phyloP scores from a whole-genome alignment of 2,329 filamentous ascomycete genomes.

The Cadophora luteo-olivacea region DNA sequence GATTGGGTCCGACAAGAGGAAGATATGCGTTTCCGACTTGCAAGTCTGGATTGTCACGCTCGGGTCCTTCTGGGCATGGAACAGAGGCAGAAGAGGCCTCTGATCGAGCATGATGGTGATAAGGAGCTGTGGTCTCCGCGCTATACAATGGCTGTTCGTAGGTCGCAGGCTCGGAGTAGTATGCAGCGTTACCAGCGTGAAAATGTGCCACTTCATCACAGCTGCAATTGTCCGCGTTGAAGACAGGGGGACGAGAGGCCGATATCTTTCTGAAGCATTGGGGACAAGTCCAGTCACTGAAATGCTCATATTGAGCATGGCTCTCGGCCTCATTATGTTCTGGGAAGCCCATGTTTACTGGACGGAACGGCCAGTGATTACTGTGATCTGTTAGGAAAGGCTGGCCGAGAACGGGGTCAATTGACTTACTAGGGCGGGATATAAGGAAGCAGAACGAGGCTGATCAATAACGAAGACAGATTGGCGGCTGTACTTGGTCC shows the following conservation, averaged over 20 bases:
- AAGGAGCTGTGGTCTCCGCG: slow-evolving; percentile 10
- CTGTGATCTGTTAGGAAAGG: slow-evolving; percentile 21
- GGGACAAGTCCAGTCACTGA: slow-evolving; percentile 35
- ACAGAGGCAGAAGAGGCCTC: slow-evolving; percentile 25
- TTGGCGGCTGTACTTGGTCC: slow-evolving; percentile 23
- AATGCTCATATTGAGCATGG: slow-evolving; percentile 24
- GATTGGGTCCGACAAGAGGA: slow-evolving; percentile 21
- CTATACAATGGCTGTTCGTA: slow-evolving; percentile 17
- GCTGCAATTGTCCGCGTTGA: slow-evolving; percentile 39
- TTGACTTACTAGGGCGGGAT: slow-evolving; percentile 28
- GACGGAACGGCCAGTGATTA: slow-evolving; percentile 20
- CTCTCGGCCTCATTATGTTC: slow-evolving; percentile 20
- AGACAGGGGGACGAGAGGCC: slow-evolving; percentile 35
- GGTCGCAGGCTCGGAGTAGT: slow-evolving; percentile 8
- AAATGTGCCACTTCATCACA: slow-evolving; percentile 33
- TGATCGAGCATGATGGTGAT: slow-evolving; percentile 23
- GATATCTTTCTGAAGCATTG: slow-evolving; percentile 37
- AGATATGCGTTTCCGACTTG: slow-evolving; percentile 27
- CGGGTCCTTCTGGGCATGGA: slow-evolving; percentile 35
- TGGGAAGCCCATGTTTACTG: slow-evolving; percentile 27
- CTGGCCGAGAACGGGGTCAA: not conserved
- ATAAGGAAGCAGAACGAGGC: slow-evolving; percentile 28
- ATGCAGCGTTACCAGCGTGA: slow-evolving; percentile 7
- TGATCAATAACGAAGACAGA: slow-evolving; percentile 33
- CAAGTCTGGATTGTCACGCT: slow-evolving; percentile 32